phyloP scores from a whole-genome alignment of 2,329 filamentous ascomycete genomes.

The Aspergillus neotritici region DNA sequence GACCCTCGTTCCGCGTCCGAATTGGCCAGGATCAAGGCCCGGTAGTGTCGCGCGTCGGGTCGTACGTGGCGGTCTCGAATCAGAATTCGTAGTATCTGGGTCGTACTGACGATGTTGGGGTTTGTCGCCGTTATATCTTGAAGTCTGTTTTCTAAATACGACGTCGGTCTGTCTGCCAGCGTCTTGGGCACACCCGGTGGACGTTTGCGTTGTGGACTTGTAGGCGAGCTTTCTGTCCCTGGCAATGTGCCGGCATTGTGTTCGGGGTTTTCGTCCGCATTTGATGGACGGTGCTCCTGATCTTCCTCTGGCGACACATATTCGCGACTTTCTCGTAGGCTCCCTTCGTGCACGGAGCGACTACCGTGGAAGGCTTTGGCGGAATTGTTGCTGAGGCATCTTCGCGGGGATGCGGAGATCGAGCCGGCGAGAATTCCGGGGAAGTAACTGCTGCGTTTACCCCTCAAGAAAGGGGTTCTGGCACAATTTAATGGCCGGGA shows the following conservation, averaged over 20 bases:
- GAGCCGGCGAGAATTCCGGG: conserved; percentile 3
- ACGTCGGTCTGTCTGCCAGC: conserved; percentile 15
- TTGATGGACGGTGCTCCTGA: too few species aligned
- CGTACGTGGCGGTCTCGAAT: conserved; percentile 33
- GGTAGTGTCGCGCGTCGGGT: conserved; percentile 51
- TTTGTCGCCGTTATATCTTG: conserved; percentile 19
- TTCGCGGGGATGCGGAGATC: conserved; percentile 12
- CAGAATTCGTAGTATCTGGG: conserved; percentile 33
- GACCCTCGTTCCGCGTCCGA: conserved; percentile 59
- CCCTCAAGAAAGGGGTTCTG: conserved; percentile 7
- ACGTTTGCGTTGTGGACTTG: not conserved
- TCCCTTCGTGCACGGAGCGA: not conserved
- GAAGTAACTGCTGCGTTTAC: conserved; percentile 5
- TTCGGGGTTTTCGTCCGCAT: not conserved
- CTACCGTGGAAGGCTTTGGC: not conserved
- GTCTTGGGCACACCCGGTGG: conserved; percentile 14
- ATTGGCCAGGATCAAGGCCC: conserved; percentile 69
- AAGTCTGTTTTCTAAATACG: conserved; percentile 26
- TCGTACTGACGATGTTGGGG: conserved; percentile 23
- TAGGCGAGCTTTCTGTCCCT: not conserved
- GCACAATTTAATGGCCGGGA: conserved; percentile 14
- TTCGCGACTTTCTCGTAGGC: not conserved
- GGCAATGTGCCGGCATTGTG: not conserved
- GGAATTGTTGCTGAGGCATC: conserved; percentile 16
- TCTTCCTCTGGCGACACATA: too few species aligned